phyloP scores from a whole-genome alignment of 805 yeast genomes.

The Metschnikowia continentalis region DNA sequence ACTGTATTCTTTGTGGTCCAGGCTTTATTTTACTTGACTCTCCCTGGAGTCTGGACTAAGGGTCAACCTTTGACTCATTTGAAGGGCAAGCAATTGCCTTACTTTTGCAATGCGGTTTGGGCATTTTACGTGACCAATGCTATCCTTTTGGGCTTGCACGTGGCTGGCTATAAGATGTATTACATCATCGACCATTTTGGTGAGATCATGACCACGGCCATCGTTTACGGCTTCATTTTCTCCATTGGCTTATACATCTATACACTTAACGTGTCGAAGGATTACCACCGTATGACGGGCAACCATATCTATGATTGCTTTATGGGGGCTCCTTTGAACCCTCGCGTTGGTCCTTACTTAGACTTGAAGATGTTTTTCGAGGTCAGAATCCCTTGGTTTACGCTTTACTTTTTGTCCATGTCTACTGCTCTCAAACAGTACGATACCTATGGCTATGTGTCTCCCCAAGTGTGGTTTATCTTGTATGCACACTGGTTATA shows the following conservation, averaged over 20 bases:
- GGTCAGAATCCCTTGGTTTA: conserved; percentile 96
- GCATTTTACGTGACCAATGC: conserved; percentile 69
- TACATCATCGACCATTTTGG: conserved; percentile 80
- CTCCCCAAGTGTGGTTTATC: conserved; percentile 71
- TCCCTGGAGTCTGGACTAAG: conserved; percentile 93
- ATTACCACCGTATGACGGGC: conserved; percentile 89
- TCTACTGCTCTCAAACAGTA: conserved; percentile 75
- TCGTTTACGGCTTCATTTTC: conserved; percentile 67
- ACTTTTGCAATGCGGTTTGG: conserved; percentile 89
- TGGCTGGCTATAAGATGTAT: conserved; percentile 71
- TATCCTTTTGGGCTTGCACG: conserved; percentile 59
- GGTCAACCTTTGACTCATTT: conserved; percentile 90
- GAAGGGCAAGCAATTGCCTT: conserved; percentile 77
- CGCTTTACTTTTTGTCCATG: conserved; percentile 69
- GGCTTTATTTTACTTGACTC: conserved; percentile 66
- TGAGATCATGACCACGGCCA: conserved; percentile 89
- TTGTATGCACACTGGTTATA: conserved; percentile 88
- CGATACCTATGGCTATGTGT: conserved; percentile 73
- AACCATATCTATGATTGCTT: conserved; percentile 85
- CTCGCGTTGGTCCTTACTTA: conserved; percentile 79
- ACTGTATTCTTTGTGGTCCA: conserved; percentile 66
- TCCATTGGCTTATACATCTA: conserved; percentile 66
- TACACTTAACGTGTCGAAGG: conserved; percentile 62
- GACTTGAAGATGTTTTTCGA: conserved; percentile 97
- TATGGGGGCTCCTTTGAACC: conserved; percentile 97